phyloP scores from a whole-genome alignment of 108 stramenopile genomes.

The Nitzschia sp. region DNA sequence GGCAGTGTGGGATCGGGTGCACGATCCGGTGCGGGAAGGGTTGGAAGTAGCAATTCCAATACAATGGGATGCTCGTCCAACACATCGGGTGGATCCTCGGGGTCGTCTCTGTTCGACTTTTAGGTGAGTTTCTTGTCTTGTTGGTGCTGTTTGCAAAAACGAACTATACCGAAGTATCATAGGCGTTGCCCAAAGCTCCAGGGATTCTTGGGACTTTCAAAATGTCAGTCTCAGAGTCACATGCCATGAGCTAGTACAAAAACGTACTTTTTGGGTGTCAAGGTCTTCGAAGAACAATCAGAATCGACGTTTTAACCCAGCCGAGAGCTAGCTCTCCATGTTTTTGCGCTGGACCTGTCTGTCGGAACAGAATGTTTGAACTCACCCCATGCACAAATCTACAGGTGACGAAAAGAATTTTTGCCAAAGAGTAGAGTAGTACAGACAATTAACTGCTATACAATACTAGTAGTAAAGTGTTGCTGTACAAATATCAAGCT shows the following conservation, averaged over 20 bases:
- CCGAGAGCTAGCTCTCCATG: constrained; percentile 25
- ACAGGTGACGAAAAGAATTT: neutral
- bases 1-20: constrained; percentile 47
- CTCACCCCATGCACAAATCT: neutral
- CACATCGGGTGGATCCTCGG: constrained; percentile 7
- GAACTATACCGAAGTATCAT: constrained; percentile 42
- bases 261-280: constrained; percentile 51
- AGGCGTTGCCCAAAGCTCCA: constrained; percentile 54
- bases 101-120: constrained; percentile 48
- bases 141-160: constrained; percentile 4
- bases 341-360: constrained; percentile 68
- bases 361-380: constrained; percentile 57
- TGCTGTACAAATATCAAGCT: neutral
- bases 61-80: constrained; percentile 38
- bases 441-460: too few species aligned
- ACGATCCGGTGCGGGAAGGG: constrained; percentile 45
- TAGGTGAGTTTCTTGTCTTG: constrained; percentile 12
- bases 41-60: neutral
- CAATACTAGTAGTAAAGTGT: neutral
- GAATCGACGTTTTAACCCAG: constrained; percentile 64
- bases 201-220: constrained; percentile 31
- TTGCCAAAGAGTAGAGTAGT: neutral
- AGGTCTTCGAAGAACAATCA: constrained; percentile 61
- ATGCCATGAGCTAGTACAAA: constrained; percentile 44
- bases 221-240: constrained; percentile 34